Evolutionary conservation across 2,329 filamentous ascomycete genomes (phyloP).

Genomic region (Venturia carpophila): DNA sequence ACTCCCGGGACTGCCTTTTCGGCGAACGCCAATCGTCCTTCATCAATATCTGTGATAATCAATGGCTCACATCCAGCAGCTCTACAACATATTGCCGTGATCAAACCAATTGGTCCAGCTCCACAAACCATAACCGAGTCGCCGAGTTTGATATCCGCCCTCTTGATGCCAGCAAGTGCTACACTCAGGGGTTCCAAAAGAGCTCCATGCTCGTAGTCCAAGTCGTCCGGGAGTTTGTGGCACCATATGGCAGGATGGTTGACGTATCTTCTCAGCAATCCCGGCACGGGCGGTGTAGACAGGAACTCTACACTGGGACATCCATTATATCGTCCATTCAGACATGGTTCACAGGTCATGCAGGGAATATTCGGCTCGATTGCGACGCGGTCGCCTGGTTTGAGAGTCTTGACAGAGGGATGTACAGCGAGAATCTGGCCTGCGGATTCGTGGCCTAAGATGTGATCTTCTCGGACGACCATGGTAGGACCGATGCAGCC

Average conservation of each 20-base stretch:
- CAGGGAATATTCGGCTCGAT: slow-evolving; percentile 94
- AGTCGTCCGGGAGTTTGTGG: slow-evolving; percentile 79
- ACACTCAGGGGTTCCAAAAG: slow-evolving; percentile 87
- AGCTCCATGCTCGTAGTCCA: slow-evolving; percentile 86
- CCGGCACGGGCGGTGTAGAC: slow-evolving; percentile 82
- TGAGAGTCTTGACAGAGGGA: slow-evolving; percentile 67
- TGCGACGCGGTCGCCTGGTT: slow-evolving; percentile 83
- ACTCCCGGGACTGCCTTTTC: slow-evolving; percentile 73
- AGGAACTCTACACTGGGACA: slow-evolving; percentile 81
- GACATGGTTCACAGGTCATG: slow-evolving; percentile 79
- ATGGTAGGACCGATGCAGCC: slow-evolving; percentile 85
- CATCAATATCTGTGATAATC: slow-evolving; percentile 91
- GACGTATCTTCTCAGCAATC: slow-evolving; percentile 83
- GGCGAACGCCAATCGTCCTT: slow-evolving; percentile 75
- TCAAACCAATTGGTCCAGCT: slow-evolving; percentile 86
- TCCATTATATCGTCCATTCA: slow-evolving; percentile 91
- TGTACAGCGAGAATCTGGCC: slow-evolving; percentile 74
- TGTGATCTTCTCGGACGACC: slow-evolving; percentile 82
- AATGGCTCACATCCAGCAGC: slow-evolving; percentile 86
- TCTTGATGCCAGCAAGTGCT: slow-evolving; percentile 78
- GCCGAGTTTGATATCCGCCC: slow-evolving; percentile 71
- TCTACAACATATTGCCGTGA: slow-evolving; percentile 74
- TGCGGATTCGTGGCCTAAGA: slow-evolving; percentile 89
- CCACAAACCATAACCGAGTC: slow-evolving; percentile 86
- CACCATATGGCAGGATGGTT: slow-evolving; percentile 94